Conservation (phyloP, 1,284 basidiomycete genomes). For the Trichosporon ovoides region DNA sequence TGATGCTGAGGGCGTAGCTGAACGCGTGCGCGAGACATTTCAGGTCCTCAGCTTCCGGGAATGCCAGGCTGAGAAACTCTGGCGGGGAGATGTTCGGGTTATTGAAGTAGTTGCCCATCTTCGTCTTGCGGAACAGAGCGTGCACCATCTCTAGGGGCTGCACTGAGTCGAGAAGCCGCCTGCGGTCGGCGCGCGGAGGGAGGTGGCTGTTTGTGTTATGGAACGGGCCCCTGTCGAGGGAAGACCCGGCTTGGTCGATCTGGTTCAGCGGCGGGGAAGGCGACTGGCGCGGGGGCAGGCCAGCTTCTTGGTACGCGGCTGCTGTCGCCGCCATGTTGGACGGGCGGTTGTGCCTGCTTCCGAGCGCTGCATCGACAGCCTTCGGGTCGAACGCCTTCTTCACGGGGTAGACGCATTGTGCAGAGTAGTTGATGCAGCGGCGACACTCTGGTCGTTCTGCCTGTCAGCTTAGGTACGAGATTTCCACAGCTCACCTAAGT, state of each 20-base stretch:
- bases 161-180: conserved; percentile 14
- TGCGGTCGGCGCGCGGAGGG: conserved; percentile 9
- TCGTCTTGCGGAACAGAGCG: conserved; percentile 36
- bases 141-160: conserved; percentile 32
- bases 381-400: conserved; percentile 34
- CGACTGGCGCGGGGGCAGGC: not conserved
- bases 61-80: conserved; percentile 32
- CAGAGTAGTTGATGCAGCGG: conserved; percentile 22
- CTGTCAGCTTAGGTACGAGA: not conserved
- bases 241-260: not conserved
- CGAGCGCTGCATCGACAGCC: conserved; percentile 24
- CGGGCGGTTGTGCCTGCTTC: conserved; percentile 25
- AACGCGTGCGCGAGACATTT: conserved; percentile 27
- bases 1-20: conserved; percentile 40
- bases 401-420: conserved; percentile 37
- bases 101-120: conserved; percentile 40
- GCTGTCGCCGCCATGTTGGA: conserved; percentile 17
- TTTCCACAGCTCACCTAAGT: conserved; percentile 25
- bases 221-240: conserved; percentile 1
- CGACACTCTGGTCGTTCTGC: conserved; percentile 11
- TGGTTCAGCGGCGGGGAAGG: not conserved
- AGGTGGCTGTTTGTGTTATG: not conserved
- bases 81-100: conserved; percentile 35
- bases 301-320: conserved; percentile 5
- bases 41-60: conserved; percentile 34